Evolutionary conservation across 306 rosid species (phyloP).

Genomic region (Oemleria cerasiformis): DNA sequence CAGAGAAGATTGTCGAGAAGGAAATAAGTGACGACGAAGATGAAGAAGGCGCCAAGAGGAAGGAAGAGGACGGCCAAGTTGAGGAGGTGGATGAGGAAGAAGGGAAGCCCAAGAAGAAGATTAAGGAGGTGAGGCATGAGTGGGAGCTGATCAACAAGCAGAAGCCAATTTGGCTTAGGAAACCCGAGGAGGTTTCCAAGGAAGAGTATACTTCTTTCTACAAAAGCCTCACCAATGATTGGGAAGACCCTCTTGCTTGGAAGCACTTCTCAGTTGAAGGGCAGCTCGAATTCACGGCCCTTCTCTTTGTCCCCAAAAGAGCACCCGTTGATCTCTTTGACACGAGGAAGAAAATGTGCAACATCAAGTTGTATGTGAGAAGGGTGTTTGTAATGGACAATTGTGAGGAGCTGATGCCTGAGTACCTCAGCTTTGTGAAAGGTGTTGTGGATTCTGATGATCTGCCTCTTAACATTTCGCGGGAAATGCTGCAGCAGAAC

Average conservation of each 20-base stretch:
- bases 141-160: constrained; percentile 35
- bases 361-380: constrained; percentile 34
- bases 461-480: constrained; percentile 38
- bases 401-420: constrained; percentile 34
- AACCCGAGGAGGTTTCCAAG: constrained; percentile 28
- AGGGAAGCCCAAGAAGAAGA: constrained; percentile 27
- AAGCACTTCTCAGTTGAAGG: constrained; percentile 40
- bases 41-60: constrained; percentile 10
- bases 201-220: constrained; percentile 32
- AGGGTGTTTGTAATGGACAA: constrained; percentile 39
- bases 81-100: constrained; percentile 34
- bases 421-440: constrained; percentile 31
- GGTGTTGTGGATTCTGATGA: constrained; percentile 40
- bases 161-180: constrained; percentile 37
- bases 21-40: constrained; percentile 30
- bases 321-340: constrained; percentile 32
- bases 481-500: constrained; percentile 33
- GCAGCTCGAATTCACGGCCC: constrained; percentile 34
- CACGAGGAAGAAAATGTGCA: constrained; percentile 31
- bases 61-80: constrained; percentile 27
- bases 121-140: constrained; percentile 29
- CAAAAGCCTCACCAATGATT: constrained; percentile 36
- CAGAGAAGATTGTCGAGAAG: constrained; percentile 28
- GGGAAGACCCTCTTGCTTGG: constrained; percentile 31
- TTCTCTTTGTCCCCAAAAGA: constrained; percentile 26